Percentiles rank a stretch among this genome's conserved stretches.
Conservation (phyloP, 2,329 filamentous ascomycete genomes). For the Pseudofabraea citricarpa region DNA sequence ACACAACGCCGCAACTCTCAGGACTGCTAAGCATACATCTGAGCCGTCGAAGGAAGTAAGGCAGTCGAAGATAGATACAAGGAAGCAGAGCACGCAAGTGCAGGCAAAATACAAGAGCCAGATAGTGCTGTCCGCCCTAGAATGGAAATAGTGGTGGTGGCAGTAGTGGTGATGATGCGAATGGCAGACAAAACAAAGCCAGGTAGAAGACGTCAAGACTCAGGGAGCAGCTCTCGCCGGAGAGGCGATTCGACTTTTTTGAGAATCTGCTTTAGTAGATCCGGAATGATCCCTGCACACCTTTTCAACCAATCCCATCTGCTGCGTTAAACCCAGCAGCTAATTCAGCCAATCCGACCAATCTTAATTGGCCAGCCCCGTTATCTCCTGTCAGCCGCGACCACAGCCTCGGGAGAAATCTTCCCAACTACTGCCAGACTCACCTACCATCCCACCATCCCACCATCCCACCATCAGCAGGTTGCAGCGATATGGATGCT, state of each 20-base stretch:
- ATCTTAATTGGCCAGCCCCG: no score
- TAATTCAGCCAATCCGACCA: no score
- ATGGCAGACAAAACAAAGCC: neutral
- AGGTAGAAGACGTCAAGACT: slow-evolving; percentile 4
- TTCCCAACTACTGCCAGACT: neutral
- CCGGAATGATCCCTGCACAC: no score
- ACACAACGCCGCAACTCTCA: no score
- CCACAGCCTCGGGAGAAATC: neutral
- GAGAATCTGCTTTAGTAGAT: no score
- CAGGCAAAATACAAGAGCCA: no score
- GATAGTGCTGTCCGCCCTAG: neutral
- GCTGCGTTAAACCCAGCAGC: no score
- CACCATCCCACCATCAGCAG: neutral
- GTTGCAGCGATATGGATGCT: slow-evolving; percentile 33
- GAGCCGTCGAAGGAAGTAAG: no score
- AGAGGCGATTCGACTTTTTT: slow-evolving; percentile 7
- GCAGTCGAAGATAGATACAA: no score
- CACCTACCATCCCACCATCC: neutral
- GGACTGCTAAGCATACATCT: neutral
- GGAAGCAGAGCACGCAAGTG: no score
- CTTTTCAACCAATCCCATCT: no score
- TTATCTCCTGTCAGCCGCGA: no score
- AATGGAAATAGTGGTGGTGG: neutral
- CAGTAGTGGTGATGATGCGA: neutral
- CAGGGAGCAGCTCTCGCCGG: neutral